phyloP scores from a whole-genome alignment of 1,284 basidiomycete genomes.

The Ganoderma leucocontextum region DNA sequence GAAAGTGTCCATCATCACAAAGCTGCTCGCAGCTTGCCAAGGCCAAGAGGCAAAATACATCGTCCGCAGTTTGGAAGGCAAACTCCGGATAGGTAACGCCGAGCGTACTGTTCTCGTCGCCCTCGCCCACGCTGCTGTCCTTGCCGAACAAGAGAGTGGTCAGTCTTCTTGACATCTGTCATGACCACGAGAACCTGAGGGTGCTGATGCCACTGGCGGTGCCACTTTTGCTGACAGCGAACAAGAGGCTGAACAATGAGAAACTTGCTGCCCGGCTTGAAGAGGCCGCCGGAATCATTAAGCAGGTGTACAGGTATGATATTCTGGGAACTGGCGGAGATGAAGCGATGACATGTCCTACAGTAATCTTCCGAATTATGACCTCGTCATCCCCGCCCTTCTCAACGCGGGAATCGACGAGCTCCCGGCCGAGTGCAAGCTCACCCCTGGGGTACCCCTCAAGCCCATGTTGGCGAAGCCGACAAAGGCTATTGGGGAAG shows the following conservation, averaged over 20 bases:
- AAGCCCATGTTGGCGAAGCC: constrained; percentile 99
- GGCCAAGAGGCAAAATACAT: constrained; percentile 95
- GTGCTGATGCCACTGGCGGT: neutral
- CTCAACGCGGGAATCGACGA: constrained; percentile 81
- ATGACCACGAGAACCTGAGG: neutral
- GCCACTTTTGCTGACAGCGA: constrained; percentile 50
- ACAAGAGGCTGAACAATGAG: constrained; percentile 80
- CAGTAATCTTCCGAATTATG: constrained; percentile 95
- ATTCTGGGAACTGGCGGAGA: neutral
- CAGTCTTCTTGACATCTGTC: constrained; percentile 5
- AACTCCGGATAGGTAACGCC: constrained; percentile 96
- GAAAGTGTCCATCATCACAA: constrained; percentile 96
- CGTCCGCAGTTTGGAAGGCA: constrained; percentile 95
- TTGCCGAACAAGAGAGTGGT: constrained; percentile 72
- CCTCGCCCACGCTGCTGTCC: constrained; percentile 85
- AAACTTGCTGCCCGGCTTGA: constrained; percentile 82
- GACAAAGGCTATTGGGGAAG: constrained; percentile 98
- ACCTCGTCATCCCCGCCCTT: constrained; percentile 93
- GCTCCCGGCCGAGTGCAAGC: constrained; percentile 82
- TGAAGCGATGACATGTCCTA: neutral
- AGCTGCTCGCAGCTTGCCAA: constrained; percentile 92
- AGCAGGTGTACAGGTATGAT: constrained; percentile 89
- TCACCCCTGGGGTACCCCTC: constrained; percentile 95
- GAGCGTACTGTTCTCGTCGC: constrained; percentile 93
- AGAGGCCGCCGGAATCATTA: constrained; percentile 81